Evolutionary conservation across 441 rosid genomes (phyloP).

Genomic region (Arabidopsis lyrata): DNA sequence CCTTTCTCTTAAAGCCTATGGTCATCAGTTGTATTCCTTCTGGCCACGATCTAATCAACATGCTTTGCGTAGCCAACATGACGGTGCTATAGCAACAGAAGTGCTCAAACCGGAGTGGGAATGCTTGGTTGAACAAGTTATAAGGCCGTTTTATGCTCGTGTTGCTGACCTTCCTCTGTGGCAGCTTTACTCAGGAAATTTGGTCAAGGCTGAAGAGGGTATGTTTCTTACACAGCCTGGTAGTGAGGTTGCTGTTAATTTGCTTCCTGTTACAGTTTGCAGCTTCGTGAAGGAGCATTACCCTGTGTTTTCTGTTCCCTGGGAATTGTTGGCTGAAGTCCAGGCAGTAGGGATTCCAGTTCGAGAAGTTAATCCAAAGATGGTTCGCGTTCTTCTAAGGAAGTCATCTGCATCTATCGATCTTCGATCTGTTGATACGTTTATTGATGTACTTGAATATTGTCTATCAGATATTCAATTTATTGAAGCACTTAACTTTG

Average conservation of each 20-base stretch:
- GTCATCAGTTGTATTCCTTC: slow-evolving; percentile 83
- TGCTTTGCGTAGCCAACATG: slow-evolving; percentile 48
- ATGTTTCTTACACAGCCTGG: slow-evolving; percentile 99
- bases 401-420: slow-evolving; percentile 69
- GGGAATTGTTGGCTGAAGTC: slow-evolving; percentile 93
- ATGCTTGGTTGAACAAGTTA: slow-evolving; percentile 82
- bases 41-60: slow-evolving; percentile 85
- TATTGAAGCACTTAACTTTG: slow-evolving; percentile 51
- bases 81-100: slow-evolving; percentile 49
- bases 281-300: slow-evolving; percentile 97
- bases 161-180: slow-evolving; percentile 94
- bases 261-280: slow-evolving; percentile 97
- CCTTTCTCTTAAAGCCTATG: slow-evolving; percentile 74
- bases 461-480: slow-evolving; percentile 91
- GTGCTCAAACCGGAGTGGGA: slow-evolving; percentile 74
- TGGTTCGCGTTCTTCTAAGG: slow-evolving; percentile 94
- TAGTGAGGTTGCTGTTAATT: slow-evolving; percentile 73
- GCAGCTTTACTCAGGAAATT: slow-evolving; percentile 95
- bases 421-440: slow-evolving; percentile 89
- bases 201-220: slow-evolving; percentile 96
- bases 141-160: slow-evolving; percentile 91
- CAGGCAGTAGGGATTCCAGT: slow-evolving; percentile 80
- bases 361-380: slow-evolving; percentile 93
- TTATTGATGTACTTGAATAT: slow-evolving; percentile 91
- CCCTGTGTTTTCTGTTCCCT: slow-evolving; percentile 95